Evolutionary conservation across 192 early-diverging fungal genomes (phyloP).

Genomic region (Phycomyces blakesleeanus): DNA sequence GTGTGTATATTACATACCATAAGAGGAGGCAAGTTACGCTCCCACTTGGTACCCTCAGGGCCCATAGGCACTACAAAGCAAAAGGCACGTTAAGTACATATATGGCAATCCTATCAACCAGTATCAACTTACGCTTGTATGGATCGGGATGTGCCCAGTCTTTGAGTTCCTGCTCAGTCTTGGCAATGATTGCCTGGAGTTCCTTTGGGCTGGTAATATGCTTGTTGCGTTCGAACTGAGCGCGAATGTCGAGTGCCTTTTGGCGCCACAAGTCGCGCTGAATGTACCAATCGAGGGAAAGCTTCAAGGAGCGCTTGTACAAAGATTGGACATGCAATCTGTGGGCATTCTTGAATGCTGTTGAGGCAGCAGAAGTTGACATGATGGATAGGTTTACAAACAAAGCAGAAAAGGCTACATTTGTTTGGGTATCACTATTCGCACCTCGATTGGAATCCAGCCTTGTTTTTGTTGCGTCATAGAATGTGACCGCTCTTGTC

Average conservation of each 20-base stretch:
- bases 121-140: conserved; percentile 66
- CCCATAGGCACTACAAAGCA: conserved; percentile 55
- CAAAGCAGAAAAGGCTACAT: neutral
- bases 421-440: conserved; percentile 3
- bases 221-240: conserved; percentile 80
- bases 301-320: conserved; percentile 80
- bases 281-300: conserved; percentile 87
- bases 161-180: conserved; percentile 71
- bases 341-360: conserved; percentile 52
- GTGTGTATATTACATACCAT: no score
- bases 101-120: no score
- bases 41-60: conserved; percentile 76
- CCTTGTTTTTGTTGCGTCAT: conserved; percentile 2
- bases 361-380: conserved; percentile 20
- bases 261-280: conserved; percentile 73
- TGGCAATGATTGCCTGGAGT: conserved; percentile 57
- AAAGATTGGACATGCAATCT: conserved; percentile 72
- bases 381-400: neutral
- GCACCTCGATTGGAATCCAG: neutral
- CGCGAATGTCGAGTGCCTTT: conserved; percentile 79
- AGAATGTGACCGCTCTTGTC: conserved; percentile 18
- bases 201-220: conserved; percentile 69
- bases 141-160: conserved; percentile 79
- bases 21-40: conserved; percentile 71
- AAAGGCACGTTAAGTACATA: conserved; percentile 7